Evolutionary conservation across 768 basidiomycete genomes (phyloP), one percentile per base, ranked within the genome.

Genomic region (Clitopilus hobsonii): DNA sequence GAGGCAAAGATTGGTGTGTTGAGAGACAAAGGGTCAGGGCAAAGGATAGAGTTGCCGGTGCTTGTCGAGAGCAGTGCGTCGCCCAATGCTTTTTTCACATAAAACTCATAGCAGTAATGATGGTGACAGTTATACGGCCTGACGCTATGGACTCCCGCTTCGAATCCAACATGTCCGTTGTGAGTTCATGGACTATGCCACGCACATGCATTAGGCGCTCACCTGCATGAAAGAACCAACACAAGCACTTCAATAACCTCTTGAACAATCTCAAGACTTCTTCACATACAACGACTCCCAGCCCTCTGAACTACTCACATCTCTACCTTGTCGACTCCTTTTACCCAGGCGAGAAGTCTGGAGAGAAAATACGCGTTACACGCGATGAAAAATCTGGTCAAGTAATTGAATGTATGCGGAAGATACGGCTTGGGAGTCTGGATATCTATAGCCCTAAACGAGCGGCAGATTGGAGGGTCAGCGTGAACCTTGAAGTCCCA

Each of bases 81-180:
- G 16, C 22, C 28, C 11, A 45, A 38, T 49, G 55, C 56, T 48
- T 32, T 51, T 47, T 22, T 50, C 24, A 13, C 30, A 28, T 30
- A 49, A 10, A 28, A 27, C 26, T 26, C 18, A 51, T 18, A 13
- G 49, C 59, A 30, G 52, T 49, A 38, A 48, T 20, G 18, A 55
- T 25, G n/a, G 24, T 50, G 27, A 16, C 54, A 97, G 94, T 95
- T 58, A 71, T 96, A 5, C 60, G 71, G 4, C 85, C 88, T 7
- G 82, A 86, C 51, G 71, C 67, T 28, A 57, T 81, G 2, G 85
- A 90, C 50, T 66, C 85, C 54, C 84, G 85, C 11, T 98, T 98
- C 68, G 90, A 94, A 68, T 89, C 92, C 57, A 94, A 96, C 66
- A 98, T 99, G 95, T 82, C 91, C 38, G 71, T 78, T 59, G 92